Base-by-base conservation (phyloP, 1,139 yeast species). In the Geotrichum bryndzae region DNA sequence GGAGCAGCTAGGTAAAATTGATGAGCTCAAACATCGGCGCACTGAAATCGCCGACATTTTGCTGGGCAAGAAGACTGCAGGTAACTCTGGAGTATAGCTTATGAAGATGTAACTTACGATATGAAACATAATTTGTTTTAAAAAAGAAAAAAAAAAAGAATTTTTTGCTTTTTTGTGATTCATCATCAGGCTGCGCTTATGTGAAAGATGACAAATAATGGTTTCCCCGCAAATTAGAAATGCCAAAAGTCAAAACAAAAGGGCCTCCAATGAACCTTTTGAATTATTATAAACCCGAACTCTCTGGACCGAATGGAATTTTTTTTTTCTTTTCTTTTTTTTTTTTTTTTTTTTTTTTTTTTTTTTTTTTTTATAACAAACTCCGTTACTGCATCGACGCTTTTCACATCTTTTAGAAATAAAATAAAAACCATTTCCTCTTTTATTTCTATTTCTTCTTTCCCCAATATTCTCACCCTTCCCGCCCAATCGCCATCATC, bases 11-110 rank as follows among this genome's bases (percentile, higher is more conserved):
- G 61, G 68, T 18, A 69, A 68, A 53, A 75, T 74, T 11, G 74
- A 74, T 2, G 68, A 62, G 13, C 68, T 76, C 71, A 66, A 68
- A 60, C 61, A 64, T 25, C 70, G 79, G 35, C 68, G 76, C n/a
- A 67, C 69, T 5, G 76, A 76, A 66, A 68, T 76, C 48, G 68
- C 64, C 18, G 57, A 64, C 46, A 59, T 64, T 53, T 66, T 72
- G 29, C 63, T 66, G 11, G 67, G 66, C 18, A 64, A 62, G 27
- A n/a, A 31, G 13, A 15, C 27, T 29, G 54, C 8, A 8, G 7
- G 8, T 15, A 10, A 18, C 10, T 15, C 22, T 46, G 8, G 51
- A 48, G 10, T 18, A 15, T 8, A 18, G n/a, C 11, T 50, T 50
- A 25, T 50, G 25, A 50, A 13, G 18, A 31, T 15, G 13, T 51